phyloP scores from a whole-genome alignment of 2,329 filamentous ascomycete genomes.

The Diatrype stigma region DNA sequence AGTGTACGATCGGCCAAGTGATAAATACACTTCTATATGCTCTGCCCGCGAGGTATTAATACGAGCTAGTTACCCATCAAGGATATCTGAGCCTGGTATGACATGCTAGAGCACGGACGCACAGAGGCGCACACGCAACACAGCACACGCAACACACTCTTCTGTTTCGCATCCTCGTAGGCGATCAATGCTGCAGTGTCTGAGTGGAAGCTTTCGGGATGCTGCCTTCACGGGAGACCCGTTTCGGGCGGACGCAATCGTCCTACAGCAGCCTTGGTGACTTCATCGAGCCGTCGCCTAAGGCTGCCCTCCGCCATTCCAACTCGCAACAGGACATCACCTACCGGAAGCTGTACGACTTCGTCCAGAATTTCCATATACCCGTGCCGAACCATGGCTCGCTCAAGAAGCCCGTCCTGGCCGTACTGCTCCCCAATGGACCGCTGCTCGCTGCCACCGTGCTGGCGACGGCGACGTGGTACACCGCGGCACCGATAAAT shows the following conservation, averaged over 20 bases:
- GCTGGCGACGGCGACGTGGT: conserved; percentile 45
- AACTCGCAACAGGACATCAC: conserved; percentile 24
- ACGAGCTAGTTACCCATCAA: neutral
- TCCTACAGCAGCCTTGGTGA: conserved; percentile 32
- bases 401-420: conserved; percentile 38
- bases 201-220: neutral
- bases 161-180: neutral
- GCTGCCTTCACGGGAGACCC: neutral
- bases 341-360: conserved; percentile 26
- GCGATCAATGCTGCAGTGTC: neutral
- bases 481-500: conserved; percentile 49
- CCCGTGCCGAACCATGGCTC: conserved; percentile 12
- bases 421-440: conserved; percentile 50
- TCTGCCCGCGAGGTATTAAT: neutral
- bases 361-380: conserved; percentile 30
- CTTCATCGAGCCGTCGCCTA: conserved; percentile 23
- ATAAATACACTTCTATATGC: neutral
- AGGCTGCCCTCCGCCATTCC: conserved; percentile 26
- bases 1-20: neutral
- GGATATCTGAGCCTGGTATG: neutral
- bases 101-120: neutral
- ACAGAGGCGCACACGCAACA: neutral
- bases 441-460: conserved; percentile 47
- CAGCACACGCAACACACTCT: neutral
- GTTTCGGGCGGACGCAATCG: neutral